Percentiles rank a stretch among this genome's conserved stretches.
Evolutionary conservation across 257 asterid genomes (phyloP).

Genomic region (Capsicum pubescens): DNA sequence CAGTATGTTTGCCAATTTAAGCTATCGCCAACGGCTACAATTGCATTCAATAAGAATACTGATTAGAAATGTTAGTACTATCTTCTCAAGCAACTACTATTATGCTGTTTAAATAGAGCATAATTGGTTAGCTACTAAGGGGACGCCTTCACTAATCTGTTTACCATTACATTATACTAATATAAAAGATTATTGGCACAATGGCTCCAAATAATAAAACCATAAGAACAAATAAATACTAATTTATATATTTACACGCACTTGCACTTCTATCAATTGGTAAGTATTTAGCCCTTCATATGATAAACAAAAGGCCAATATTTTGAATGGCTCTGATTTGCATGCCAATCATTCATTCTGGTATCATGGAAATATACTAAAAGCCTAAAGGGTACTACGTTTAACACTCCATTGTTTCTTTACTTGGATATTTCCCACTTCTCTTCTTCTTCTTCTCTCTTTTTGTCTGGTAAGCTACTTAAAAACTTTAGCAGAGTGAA

Average conservation of each 20-base stretch:
- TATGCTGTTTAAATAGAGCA: background rate
- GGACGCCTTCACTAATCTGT: too few species aligned
- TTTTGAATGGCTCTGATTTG: conserved; percentile 49
- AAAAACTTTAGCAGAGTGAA: conserved; percentile 23
- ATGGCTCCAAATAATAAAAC: too few species aligned
- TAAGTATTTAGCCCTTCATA: background rate
- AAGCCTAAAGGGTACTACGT: conserved; percentile 8
- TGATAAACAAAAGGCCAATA: too few species aligned
- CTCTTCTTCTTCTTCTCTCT: conserved; percentile 7
- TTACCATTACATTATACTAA: too few species aligned
- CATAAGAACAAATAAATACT: background rate
- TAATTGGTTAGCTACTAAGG: too few species aligned
- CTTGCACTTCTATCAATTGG: too few species aligned
- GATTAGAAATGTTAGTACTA: too few species aligned
- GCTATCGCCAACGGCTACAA: conserved; percentile 16
- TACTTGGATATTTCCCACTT: background rate
- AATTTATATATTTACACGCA: background rate
- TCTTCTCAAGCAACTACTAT: conserved; percentile 29
- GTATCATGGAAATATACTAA: conserved; percentile 28
- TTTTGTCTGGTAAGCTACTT: conserved; percentile 36
- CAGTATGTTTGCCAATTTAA: background rate
- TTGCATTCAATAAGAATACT: background rate
- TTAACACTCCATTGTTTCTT: too few species aligned
- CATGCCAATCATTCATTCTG: conserved; percentile 56
- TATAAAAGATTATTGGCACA: too few species aligned